These are phyloP conservation scores for Bjerkandera adusta DNA, from an alignment of 1,284 basidiomycete genomes.

Conservation along the genomic window DNA sequence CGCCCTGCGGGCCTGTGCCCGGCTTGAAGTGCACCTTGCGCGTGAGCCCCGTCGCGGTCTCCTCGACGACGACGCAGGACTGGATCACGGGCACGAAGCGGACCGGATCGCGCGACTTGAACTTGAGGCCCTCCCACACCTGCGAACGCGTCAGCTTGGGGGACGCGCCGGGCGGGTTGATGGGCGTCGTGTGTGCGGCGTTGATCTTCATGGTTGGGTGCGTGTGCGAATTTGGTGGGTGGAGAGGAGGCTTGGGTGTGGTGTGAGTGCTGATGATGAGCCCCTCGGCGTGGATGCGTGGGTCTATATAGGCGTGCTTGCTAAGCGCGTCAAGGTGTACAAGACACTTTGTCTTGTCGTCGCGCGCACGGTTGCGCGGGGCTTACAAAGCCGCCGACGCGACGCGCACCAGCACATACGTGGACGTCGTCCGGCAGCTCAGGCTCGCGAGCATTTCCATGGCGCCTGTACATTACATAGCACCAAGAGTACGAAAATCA, in stretches of 20 bases:
- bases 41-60: constrained; percentile 9
- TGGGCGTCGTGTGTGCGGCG: constrained; percentile 7
- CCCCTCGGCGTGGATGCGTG: too few relatives aligned
- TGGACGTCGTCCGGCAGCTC: too few relatives aligned
- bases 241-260: too few relatives aligned
- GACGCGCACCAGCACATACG: too few relatives aligned
- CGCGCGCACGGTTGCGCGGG: too few relatives aligned
- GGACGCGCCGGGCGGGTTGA: constrained; percentile 10
- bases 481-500: background rate
- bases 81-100: constrained; percentile 8
- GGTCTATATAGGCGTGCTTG: too few relatives aligned
- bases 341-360: too few relatives aligned
- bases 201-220: constrained; percentile 12
- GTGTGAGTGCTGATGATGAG: too few relatives aligned
- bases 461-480: background rate
- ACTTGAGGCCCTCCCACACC: constrained; percentile 12
- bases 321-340: too few relatives aligned
- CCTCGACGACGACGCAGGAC: constrained; percentile 11
- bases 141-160: constrained; percentile 11
- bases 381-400: too few relatives aligned
- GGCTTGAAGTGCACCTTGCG: constrained; percentile 13
- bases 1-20: constrained; percentile 12
- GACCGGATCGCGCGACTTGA: constrained; percentile 12
- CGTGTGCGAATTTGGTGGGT: too few relatives aligned
- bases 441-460: too few relatives aligned